phyloP scores from a whole-genome alignment of 345 rosid species.

The Linum lewisii region DNA sequence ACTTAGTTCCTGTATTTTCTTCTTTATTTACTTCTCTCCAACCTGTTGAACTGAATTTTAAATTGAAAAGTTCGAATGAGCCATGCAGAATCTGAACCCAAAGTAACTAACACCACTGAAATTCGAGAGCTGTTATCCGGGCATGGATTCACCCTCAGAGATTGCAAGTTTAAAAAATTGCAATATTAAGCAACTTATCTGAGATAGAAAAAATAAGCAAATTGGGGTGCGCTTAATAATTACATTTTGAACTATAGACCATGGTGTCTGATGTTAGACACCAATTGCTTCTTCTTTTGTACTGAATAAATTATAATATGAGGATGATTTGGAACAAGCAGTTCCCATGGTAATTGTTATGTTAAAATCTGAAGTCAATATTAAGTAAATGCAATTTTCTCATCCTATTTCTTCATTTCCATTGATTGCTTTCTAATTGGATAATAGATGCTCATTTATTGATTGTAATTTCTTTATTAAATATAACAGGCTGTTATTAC shows the following conservation, averaged over 20 bases:
- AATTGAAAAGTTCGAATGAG: not conserved
- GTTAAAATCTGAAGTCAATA: not conserved
- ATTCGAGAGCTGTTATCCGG: not conserved
- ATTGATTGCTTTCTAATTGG: not conserved
- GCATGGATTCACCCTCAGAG: not conserved
- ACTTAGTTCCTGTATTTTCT: not conserved
- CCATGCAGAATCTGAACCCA: not conserved
- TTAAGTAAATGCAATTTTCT: not conserved
- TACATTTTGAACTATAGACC: not conserved
- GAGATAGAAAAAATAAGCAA: not conserved
- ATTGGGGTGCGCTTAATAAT: not conserved
- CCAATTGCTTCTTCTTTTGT: not conserved
- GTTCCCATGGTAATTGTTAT: not conserved
- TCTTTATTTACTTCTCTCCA: not conserved
- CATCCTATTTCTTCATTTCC: not conserved
- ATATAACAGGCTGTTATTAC: constrained; percentile 70
- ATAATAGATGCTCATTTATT: constrained; percentile 10
- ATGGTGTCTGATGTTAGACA: not conserved
- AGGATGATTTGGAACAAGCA: not conserved
- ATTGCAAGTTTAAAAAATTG: not conserved
- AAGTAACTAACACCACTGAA: not conserved
- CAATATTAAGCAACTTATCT: not conserved
- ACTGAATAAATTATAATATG: not conserved
- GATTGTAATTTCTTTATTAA: constrained; percentile 27
- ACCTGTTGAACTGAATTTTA: not conserved